Evolutionary conservation across 176 grass and related monocot genomes (phyloP).

Genomic region (Pontederia crassipes): DNA sequence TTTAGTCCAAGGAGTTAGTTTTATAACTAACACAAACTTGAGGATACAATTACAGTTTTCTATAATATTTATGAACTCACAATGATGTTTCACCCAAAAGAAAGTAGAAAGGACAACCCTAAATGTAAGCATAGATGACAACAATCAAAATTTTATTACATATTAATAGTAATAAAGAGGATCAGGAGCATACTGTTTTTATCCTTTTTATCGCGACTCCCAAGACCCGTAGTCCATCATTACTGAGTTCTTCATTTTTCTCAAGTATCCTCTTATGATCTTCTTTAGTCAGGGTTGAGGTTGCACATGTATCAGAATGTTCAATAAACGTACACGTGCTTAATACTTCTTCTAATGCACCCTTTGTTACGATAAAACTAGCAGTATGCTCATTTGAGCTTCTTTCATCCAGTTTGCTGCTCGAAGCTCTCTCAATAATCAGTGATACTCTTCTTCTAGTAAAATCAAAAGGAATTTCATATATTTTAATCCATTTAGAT

Average conservation of each 20-base stretch:
- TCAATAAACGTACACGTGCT: conserved; percentile 18
- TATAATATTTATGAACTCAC: no score
- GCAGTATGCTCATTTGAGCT: not conserved
- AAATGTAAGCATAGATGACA: not conserved
- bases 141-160: no score
- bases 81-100: no score
- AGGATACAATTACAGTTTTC: no score
- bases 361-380: conserved; percentile 31
- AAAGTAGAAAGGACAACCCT: no score
- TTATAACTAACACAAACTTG: no score
- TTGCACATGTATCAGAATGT: conserved; percentile 13
- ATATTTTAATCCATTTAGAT: conserved; percentile 29
- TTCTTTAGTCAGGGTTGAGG: conserved; percentile 13
- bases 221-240: conserved; percentile 30
- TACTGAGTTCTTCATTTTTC: conserved; percentile 27
- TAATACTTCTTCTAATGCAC: conserved; percentile 32
- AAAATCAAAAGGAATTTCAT: conserved; percentile 39
- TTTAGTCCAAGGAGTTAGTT: no score
- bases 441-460: conserved; percentile 32
- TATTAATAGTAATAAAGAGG: conserved; percentile 2
- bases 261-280: conserved; percentile 21
- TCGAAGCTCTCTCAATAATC: conserved; percentile 23
- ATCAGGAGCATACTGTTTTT: conserved; percentile 17
- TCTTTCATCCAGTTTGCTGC: conserved; percentile 2
- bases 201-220: conserved; percentile 33